Base-by-base conservation (phyloP, 192 early-diverging fungal genomes). In the Mortierella alpina region DNA sequence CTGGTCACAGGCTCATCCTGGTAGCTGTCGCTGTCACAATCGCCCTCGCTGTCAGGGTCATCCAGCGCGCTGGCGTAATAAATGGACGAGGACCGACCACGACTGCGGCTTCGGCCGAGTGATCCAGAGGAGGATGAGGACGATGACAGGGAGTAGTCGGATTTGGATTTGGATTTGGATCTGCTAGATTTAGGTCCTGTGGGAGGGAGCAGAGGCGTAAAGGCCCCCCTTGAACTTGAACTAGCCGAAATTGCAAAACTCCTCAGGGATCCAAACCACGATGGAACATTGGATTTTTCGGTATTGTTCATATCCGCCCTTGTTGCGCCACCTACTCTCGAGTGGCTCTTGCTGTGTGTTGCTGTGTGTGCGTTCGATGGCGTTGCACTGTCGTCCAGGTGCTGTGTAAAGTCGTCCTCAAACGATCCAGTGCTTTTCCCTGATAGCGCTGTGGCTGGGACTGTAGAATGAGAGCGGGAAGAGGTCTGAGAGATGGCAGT, bases 221-320 rank as follows among this genome's bases (percentile, higher is more conserved):
- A 79, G 4, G 69, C 75, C 12, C 75, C 75, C 45, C 64, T 59
- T 61, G 75, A 71, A 56, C 52, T 79, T 1, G 75, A 53, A 18
- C 23, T 71, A 7, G 69, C 69, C 17, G 69, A 79, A 59, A 71
- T 59, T 40, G 69, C 69, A 66, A 71, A 79, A n/a, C 69, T 72
- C 42, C 69, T 64, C 1, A 79, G 68, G 3, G 75, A 79, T 5
- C 75, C 75, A 23, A 79, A 79, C 75, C 75, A 79, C 15, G 63
- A 67, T 0, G 75, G 75, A 68, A 72, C 69, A 48, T 2, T 39
- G 10, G 45, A 8, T 11, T 59, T 55, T 15, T 7, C 39, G 8
- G 66, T 40, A 45, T 49, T 59, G 2, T 68, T 55, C 12, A 59
- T 17, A 31, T 68, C 66, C 11, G 39, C 23, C 18, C 41, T 18